phyloP scores from a whole-genome alignment of 768 basidiomycete species.

The Suillus variegatus region DNA sequence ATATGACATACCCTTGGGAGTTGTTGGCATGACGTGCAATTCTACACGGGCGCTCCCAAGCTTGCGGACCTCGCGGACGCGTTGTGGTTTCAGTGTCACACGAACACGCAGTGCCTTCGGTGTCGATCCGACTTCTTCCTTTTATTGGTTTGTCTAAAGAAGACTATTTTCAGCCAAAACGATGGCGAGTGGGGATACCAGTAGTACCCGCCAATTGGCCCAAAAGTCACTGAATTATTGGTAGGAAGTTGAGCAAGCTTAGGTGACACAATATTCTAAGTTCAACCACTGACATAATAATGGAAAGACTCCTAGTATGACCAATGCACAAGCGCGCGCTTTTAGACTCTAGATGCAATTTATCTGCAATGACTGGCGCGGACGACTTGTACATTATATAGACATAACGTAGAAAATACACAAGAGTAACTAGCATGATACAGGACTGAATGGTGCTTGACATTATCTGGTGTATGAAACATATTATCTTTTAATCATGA shows the following conservation, averaged over 20 bases:
- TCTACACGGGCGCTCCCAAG: not conserved
- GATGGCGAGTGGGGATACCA: not conserved
- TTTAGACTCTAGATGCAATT: too few species aligned
- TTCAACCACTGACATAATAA: too few species aligned
- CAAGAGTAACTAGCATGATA: not conserved
- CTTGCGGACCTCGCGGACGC: not conserved
- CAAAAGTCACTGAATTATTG: not conserved
- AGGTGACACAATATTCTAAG: too few species aligned
- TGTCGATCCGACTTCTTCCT: not conserved
- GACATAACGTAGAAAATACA: not conserved
- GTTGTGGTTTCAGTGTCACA: not conserved
- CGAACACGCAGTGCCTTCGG: not conserved
- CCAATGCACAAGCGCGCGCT: too few species aligned
- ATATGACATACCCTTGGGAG: not conserved
- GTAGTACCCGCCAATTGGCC: not conserved
- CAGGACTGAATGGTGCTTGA: conserved; percentile 1
- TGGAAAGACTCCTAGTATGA: too few species aligned
- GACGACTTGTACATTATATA: not conserved
- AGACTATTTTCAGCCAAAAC: not conserved
- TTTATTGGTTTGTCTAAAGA: not conserved
- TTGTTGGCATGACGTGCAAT: conserved; percentile 13
- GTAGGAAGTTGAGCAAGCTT: not conserved
- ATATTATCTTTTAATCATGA: not conserved
- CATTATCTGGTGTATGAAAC: not conserved
- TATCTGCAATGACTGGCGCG: too few species aligned